A percentile compares a stretch with the other conserved stretches of the same genome.
Conservation (phyloP, 768 basidiomycete genomes). For the Termitomyces sp. region DNA sequence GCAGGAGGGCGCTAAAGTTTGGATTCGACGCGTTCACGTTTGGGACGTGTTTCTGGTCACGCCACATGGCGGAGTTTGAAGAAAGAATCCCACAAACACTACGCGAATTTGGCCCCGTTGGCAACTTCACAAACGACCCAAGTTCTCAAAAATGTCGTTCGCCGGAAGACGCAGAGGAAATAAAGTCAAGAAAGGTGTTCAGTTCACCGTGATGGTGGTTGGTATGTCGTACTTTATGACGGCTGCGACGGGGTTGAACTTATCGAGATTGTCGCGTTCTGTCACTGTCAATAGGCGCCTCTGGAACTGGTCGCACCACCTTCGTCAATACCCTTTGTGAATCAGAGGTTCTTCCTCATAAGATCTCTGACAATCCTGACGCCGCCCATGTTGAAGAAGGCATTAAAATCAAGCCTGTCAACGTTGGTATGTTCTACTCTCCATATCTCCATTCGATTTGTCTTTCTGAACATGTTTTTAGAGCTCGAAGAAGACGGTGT, state of each 20-base stretch:
- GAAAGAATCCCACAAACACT: conserved; percentile 24
- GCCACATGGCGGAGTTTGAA: conserved; percentile 38
- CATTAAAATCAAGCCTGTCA: conserved; percentile 91
- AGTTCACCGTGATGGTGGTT: conserved; percentile 97
- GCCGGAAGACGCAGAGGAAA: conserved; percentile 84
- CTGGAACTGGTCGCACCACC: conserved; percentile 95
- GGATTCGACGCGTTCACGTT: conserved; percentile 12
- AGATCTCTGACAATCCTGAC: conserved; percentile 79
- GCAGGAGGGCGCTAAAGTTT: neutral
- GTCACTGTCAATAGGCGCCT: conserved; percentile 64
- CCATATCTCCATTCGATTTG: neutral
- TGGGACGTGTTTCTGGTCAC: conserved; percentile 24
- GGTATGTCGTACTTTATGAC: conserved; percentile 59
- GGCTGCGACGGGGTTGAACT: neutral
- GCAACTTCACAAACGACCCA: conserved; percentile 22
- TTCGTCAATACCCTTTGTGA: conserved; percentile 99
- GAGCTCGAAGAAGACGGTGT: conserved; percentile 99
- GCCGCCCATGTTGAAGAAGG: conserved; percentile 93
- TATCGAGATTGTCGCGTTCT: conserved; percentile 14
- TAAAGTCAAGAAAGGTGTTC: conserved; percentile 99
- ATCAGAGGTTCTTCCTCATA: conserved; percentile 86
- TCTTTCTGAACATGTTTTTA: conserved; percentile 26
- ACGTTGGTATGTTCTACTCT: conserved; percentile 79
- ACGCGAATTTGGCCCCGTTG: conserved; percentile 26
- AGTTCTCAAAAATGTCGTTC: conserved; percentile 62